phyloP scores from a whole-genome alignment of 139 green algal species.

The Haematococcus lacustris region DNA sequence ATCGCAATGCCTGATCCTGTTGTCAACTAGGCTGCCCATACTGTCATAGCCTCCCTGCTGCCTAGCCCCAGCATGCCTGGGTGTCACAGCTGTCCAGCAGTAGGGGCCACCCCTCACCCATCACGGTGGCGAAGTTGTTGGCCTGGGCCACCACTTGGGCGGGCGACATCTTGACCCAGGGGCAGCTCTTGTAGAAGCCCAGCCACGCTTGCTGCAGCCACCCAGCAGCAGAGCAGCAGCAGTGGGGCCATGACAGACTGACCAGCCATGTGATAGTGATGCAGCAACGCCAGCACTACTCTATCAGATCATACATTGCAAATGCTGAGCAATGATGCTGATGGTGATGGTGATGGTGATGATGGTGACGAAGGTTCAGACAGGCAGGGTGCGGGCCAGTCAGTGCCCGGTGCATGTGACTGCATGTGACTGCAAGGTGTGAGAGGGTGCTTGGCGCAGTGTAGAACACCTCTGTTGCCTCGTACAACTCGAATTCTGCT shows the following conservation, averaged over 20 bases:
- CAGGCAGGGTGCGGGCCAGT: too few relatives aligned
- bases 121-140: conserved; percentile 16
- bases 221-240: neutral
- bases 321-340: neutral
- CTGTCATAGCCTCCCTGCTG: neutral
- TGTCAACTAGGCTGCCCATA: too few relatives aligned
- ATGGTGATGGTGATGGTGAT: neutral
- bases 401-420: too few relatives aligned
- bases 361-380: neutral
- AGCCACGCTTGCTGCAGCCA: conserved; percentile 13
- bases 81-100: neutral
- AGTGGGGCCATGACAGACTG: neutral
- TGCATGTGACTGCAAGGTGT: neutral
- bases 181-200: conserved; percentile 24
- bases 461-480: neutral
- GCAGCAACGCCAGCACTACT: neutral
- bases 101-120: conserved; percentile 1
- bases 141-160: conserved; percentile 8
- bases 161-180: neutral
- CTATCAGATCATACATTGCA: neutral
- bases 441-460: neutral
- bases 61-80: neutral
- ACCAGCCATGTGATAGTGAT: neutral
- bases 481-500: neutral
- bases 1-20: too few relatives aligned